A percentile compares a stretch with the other conserved stretches of the same genome.
Conservation (phyloP, 805 yeast species). For the Debaryomyces prosopidis region DNA sequence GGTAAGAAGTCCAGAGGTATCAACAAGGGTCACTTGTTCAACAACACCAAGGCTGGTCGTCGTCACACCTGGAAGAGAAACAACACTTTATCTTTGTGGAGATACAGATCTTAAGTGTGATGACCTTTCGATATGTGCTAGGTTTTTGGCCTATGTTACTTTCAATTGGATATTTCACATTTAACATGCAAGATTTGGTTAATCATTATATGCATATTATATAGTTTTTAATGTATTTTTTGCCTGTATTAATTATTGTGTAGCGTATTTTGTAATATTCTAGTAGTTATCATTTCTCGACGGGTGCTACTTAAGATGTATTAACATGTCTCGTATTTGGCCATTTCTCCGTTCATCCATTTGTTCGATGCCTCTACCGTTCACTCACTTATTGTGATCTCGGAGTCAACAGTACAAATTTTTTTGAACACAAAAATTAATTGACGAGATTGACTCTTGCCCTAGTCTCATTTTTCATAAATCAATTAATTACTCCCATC, state of each 20-base stretch:
- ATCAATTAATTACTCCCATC: constrained; percentile 1
- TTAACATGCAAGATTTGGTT: background rate
- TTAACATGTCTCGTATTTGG: too few species aligned
- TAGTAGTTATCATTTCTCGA: too few species aligned
- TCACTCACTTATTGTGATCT: background rate
- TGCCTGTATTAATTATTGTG: background rate
- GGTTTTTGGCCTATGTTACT: background rate
- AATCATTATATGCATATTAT: background rate
- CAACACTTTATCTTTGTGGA: constrained; percentile 98
- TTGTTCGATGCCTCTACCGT: background rate
- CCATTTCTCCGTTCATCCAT: background rate
- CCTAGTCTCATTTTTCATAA: constrained; percentile 3
- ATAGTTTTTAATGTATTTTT: background rate
- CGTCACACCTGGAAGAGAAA: constrained; percentile 99
- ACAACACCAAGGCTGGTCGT: constrained; percentile 98
- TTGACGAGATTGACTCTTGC: constrained; percentile 3
- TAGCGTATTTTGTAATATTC: background rate
- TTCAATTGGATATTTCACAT: background rate
- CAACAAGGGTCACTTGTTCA: constrained; percentile 99
- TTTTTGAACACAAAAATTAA: background rate
- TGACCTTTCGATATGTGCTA: background rate
- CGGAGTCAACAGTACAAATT: constrained; percentile 5
- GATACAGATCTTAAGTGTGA: constrained; percentile 82
- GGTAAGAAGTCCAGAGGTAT: constrained; percentile 99
- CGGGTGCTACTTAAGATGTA: too few species aligned